Conservation (phyloP, 129 eudicot species). For the Tagetes erecta region DNA sequence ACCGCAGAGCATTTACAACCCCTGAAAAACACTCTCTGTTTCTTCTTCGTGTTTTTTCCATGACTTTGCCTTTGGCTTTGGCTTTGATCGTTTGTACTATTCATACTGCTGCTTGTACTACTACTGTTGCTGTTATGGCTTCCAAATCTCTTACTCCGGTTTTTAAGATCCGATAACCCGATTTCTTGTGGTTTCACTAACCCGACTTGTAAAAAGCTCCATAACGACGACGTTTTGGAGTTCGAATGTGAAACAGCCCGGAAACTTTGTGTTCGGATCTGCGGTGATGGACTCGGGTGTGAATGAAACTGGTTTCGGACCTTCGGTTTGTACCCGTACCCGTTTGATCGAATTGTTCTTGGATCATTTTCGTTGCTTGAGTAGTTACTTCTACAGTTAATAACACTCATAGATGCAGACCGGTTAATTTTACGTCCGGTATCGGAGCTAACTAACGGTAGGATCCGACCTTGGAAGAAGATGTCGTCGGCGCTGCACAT, state of each 20-base stretch:
- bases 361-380: conserved; percentile 12
- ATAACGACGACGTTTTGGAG: conserved; percentile 54
- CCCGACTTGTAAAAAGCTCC: conserved; percentile 69
- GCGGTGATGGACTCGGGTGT: conserved; percentile 92
- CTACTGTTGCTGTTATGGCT: conserved; percentile 60
- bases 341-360: conserved; percentile 19
- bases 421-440: conserved; percentile 38
- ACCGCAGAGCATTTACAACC: conserved; percentile 65
- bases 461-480: conserved; percentile 77
- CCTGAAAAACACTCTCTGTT: conserved; percentile 39
- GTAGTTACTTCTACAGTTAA: conserved; percentile 30
- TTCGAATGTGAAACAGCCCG: conserved; percentile 20
- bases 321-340: conserved; percentile 36
- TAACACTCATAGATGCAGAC: conserved; percentile 59
- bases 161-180: conserved; percentile 51
- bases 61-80: not conserved
- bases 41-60: conserved; percentile 38
- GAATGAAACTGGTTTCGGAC: conserved; percentile 70
- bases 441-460: conserved; percentile 66
- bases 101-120: conserved; percentile 39
- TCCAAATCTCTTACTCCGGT: conserved; percentile 44
- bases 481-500: conserved; percentile 93
- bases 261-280: conserved; percentile 40
- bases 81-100: conserved; percentile 26
- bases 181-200: conserved; percentile 71